phyloP scores from a whole-genome alignment of 306 rosid species.

The Lathyrus tuberosus region DNA sequence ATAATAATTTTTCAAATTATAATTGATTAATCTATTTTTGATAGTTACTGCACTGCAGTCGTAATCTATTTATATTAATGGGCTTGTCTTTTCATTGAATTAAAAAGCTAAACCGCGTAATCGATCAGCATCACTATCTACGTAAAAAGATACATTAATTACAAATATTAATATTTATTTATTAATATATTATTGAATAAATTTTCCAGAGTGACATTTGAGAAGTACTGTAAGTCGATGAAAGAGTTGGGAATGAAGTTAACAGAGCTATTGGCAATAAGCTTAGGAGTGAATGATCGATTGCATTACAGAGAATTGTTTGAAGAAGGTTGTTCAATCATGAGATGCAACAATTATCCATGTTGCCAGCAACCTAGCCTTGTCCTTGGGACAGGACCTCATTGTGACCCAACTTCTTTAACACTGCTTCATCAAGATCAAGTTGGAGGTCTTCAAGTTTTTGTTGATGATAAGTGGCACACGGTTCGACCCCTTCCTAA shows the following conservation, averaged over 20 bases:
- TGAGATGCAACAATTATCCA: slow-evolving; percentile 86
- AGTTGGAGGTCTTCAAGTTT: slow-evolving; percentile 76
- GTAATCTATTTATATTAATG: background rate
- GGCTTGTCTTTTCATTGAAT: slow-evolving; percentile 8
- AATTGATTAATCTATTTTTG: background rate
- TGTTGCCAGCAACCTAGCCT: slow-evolving; percentile 52
- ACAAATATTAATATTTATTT: background rate
- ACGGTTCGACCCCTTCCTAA: slow-evolving; percentile 51
- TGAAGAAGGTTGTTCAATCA: slow-evolving; percentile 59
- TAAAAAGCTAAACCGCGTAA: slow-evolving; percentile 21
- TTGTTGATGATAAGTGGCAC: slow-evolving; percentile 59
- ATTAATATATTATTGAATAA: background rate
- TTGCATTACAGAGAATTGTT: slow-evolving; percentile 53
- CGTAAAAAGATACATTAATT: background rate
- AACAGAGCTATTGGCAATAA: slow-evolving; percentile 65
- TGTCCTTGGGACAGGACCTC: slow-evolving; percentile 78
- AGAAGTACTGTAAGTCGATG: slow-evolving; percentile 72
- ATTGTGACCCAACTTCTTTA: slow-evolving; percentile 76
- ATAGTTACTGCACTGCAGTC: slow-evolving; percentile 11
- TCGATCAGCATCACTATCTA: background rate
- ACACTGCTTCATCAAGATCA: slow-evolving; percentile 79
- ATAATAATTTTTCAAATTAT: background rate
- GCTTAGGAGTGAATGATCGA: slow-evolving; percentile 64
- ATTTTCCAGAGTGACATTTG: slow-evolving; percentile 45
- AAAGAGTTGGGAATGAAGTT: slow-evolving; percentile 52